Evolutionary conservation across 108 stramenopile species (phyloP).

Genomic region (Hondaea fermentalgiana): DNA sequence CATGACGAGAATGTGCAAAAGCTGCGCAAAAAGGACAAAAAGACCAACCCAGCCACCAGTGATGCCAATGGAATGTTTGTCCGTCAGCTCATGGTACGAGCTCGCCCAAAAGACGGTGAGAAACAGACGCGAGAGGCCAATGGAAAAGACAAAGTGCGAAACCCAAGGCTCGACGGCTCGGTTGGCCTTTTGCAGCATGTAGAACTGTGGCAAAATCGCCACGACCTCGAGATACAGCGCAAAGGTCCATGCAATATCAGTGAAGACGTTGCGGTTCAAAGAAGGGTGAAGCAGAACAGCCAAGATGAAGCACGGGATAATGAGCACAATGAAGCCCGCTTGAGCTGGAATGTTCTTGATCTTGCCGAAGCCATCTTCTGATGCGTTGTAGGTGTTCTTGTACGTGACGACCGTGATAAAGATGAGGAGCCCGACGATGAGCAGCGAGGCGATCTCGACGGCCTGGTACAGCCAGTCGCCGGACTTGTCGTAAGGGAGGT

Average conservation of each 20-base stretch:
- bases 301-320: constrained; percentile 73
- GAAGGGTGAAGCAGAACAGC: constrained; percentile 78
- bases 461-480: constrained; percentile 96
- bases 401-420: constrained; percentile 37
- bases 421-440: constrained; percentile 61
- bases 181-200: constrained; percentile 91
- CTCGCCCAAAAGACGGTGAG: constrained; percentile 93
- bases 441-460: constrained; percentile 73
- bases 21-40: constrained; percentile 85
- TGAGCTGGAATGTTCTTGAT: constrained; percentile 51
- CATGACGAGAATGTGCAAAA: constrained; percentile 91
- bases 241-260: constrained; percentile 92
- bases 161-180: constrained; percentile 70
- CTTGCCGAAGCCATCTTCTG: constrained; percentile 80
- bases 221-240: constrained; percentile 95
- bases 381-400: constrained; percentile 73
- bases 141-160: constrained; percentile 18
- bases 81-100: constrained; percentile 92
- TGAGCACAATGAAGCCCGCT: constrained; percentile 67
- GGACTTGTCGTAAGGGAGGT: constrained; percentile 95
- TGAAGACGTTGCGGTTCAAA: constrained; percentile 84
- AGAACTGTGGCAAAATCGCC: constrained; percentile 88
- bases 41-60: constrained; percentile 62
- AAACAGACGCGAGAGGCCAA: constrained; percentile 73
- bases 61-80: constrained; percentile 64